Percentiles rank a stretch among this genome's conserved stretches.
Evolutionary conservation across 768 basidiomycete species (phyloP).

Genomic region (Mycena maculata): DNA sequence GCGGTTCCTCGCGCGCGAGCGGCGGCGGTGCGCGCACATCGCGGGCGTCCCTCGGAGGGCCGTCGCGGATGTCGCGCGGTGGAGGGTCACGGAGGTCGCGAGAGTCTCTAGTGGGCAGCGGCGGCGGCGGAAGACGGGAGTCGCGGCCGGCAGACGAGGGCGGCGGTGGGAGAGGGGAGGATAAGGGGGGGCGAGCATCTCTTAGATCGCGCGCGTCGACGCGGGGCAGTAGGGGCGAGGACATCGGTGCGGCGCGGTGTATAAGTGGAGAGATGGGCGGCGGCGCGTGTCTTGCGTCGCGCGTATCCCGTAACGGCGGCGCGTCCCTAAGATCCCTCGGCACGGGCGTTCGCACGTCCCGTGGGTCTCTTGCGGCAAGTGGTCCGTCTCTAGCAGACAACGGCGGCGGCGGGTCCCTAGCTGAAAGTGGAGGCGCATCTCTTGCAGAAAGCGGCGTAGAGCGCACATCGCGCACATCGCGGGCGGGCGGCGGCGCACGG

Average conservation of each 20-base stretch:
- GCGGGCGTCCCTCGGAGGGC: not conserved
- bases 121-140: not conserved
- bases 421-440: not conserved
- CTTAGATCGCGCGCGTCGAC: slow-evolving; percentile 9
- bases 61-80: slow-evolving; percentile 8
- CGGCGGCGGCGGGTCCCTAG: slow-evolving; percentile 1
- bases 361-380: not conserved
- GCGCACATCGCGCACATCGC: slow-evolving; percentile 24
- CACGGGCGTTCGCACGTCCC: slow-evolving; percentile 23
- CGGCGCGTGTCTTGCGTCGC: slow-evolving; percentile 8
- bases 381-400: slow-evolving; percentile 8
- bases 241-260: slow-evolving; percentile 22
- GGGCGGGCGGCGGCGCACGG: not conserved
- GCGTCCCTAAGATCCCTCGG: slow-evolving; percentile 23
- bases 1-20: slow-evolving; percentile 4
- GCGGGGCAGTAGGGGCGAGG: slow-evolving; percentile 19
- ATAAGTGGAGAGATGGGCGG: slow-evolving; percentile 12
- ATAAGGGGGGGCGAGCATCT: slow-evolving; percentile 5
- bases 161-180: slow-evolving; percentile 20
- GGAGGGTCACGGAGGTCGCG: slow-evolving; percentile 9
- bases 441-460: slow-evolving; percentile 6
- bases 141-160: not conserved
- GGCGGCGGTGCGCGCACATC: slow-evolving; percentile 11
- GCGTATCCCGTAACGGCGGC: slow-evolving; percentile 15
- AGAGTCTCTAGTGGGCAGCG: slow-evolving; percentile 13